A percentile compares a stretch with the other conserved stretches of the same genome.
Evolutionary conservation across 345 rosid genomes (phyloP).

Genomic region (Lepidium africanum): DNA sequence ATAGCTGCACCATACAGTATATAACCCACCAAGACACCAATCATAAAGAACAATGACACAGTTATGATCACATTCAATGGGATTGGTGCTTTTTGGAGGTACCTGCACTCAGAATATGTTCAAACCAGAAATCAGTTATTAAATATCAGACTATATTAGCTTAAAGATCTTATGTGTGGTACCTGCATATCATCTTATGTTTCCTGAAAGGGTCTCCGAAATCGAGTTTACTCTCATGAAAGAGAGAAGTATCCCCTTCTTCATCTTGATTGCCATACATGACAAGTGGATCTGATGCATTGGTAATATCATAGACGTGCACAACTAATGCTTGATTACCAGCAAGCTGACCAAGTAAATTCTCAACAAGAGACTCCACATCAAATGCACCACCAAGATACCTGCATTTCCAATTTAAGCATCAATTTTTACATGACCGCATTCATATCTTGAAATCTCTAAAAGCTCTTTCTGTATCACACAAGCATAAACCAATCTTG

Average conservation of each 20-base stretch:
- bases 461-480: not conserved
- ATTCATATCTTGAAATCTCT: not conserved
- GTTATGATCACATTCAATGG: conserved; percentile 73
- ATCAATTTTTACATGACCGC: not conserved
- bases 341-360: conserved; percentile 92
- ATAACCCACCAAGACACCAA: conserved; percentile 73
- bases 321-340: conserved; percentile 93
- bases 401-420: conserved; percentile 36
- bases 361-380: conserved; percentile 98
- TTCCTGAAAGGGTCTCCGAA: conserved; percentile 95
- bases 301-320: conserved; percentile 83
- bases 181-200: conserved; percentile 94
- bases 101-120: conserved; percentile 39
- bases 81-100: conserved; percentile 74
- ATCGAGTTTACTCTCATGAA: conserved; percentile 77
- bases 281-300: conserved; percentile 70
- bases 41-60: conserved; percentile 56
- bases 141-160: not conserved
- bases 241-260: conserved; percentile 70
- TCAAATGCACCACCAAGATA: conserved; percentile 99
- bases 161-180: conserved; percentile 8
- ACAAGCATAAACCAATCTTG: not conserved
- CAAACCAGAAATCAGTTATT: not conserved
- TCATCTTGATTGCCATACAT: conserved; percentile 86
- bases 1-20: conserved; percentile 66